Evolutionary conservation across 371 early-diverging fungal genomes (phyloP).

Genomic region (Mucor racemosus): DNA sequence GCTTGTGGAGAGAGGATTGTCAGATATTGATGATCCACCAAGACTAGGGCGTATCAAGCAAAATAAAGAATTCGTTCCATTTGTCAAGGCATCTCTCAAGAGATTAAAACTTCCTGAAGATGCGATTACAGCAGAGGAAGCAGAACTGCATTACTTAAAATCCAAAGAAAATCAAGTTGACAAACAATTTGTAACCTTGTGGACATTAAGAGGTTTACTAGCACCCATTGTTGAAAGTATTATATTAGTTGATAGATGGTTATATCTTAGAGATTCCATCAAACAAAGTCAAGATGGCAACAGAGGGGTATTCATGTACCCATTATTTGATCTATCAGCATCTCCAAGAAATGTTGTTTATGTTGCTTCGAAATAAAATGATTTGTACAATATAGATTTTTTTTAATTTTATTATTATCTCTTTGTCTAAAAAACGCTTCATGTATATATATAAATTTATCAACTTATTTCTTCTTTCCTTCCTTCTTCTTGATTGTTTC

Average conservation of each 20-base stretch:
- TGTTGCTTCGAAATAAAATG: conserved; percentile 40
- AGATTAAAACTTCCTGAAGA: conserved; percentile 50
- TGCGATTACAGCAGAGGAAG: conserved; percentile 50
- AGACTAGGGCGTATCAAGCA: conserved; percentile 66
- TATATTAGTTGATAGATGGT: conserved; percentile 77
- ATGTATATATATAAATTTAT: background rate
- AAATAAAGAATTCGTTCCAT: conserved; percentile 51
- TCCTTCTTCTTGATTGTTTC: conserved; percentile 97
- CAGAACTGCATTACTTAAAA: conserved; percentile 42
- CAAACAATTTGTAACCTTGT: conserved; percentile 72
- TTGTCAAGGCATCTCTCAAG: conserved; percentile 44
- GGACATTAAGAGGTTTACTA: conserved; percentile 79
- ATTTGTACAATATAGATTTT: background rate
- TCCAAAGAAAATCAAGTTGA: conserved; percentile 41
- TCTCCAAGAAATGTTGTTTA: conserved; percentile 52
- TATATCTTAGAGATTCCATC: conserved; percentile 61
- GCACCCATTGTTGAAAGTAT: conserved; percentile 80
- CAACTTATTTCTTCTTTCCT: conserved; percentile 87
- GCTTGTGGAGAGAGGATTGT: conserved; percentile 60
- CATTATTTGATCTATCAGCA: conserved; percentile 43
- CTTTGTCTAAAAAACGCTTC: conserved; percentile 7
- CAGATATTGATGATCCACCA: conserved; percentile 54
- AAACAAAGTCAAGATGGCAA: conserved; percentile 8
- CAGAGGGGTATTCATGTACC: conserved; percentile 47
- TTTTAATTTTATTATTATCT: background rate